Evolutionary conservation across 139 green algal genomes (phyloP).

Genomic region (Cymbomonas tetramitiformis): DNA sequence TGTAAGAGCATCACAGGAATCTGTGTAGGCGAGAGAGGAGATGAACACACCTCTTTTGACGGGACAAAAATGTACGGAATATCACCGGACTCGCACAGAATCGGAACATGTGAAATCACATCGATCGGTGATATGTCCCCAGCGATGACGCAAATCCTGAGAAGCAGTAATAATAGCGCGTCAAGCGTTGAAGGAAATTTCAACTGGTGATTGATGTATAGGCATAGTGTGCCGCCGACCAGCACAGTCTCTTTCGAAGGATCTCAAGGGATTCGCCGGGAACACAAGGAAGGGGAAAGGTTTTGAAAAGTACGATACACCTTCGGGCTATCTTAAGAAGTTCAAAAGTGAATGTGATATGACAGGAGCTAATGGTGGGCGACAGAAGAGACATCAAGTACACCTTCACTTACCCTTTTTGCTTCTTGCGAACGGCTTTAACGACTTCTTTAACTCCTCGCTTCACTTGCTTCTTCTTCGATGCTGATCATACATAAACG

Average conservation of each 20-base stretch:
- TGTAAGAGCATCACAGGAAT: too few relatives aligned
- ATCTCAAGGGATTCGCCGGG: neutral
- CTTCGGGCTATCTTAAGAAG: too few relatives aligned
- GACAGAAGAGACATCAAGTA: neutral
- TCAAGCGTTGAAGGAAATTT: neutral
- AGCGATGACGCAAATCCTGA: conserved; percentile 70
- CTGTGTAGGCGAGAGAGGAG: conserved; percentile 23
- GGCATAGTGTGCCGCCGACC: neutral
- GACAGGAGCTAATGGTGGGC: neutral
- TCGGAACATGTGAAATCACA: conserved; percentile 86
- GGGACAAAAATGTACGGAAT: conserved; percentile 93
- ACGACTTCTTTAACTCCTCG: conserved; percentile 96
- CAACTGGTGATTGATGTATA: neutral
- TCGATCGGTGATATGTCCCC: conserved; percentile 95
- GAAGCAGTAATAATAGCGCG: neutral
- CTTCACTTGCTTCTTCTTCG: conserved; percentile 69
- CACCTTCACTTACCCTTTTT: conserved; percentile 58
- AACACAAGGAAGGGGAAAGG: neutral
- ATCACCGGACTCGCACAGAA: conserved; percentile 87
- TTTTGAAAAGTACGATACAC: neutral
- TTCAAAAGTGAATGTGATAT: too few relatives aligned
- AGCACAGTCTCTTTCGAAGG: neutral
- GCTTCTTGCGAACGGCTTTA: conserved; percentile 83
- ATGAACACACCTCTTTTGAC: conserved; percentile 85
- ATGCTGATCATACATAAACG: neutral